These are phyloP conservation scores for Lepiota brunneoincarnata DNA, from an alignment of 768 basidiomycete species.

Conservation along the genomic window DNA sequence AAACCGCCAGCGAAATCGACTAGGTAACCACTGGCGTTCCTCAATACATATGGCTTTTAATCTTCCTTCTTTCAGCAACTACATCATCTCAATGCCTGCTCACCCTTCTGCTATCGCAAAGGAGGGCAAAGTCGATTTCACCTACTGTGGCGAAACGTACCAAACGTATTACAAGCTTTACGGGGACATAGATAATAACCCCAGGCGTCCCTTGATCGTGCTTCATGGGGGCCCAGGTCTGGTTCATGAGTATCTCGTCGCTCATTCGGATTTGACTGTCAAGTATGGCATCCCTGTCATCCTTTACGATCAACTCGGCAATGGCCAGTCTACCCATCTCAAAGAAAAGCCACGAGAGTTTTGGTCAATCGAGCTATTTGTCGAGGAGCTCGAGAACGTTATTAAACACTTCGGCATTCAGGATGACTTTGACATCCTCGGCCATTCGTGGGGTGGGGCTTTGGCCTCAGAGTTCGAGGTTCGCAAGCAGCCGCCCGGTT, in stretches of 20 bases:
- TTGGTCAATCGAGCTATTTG: constrained; percentile 50
- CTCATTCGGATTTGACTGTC: constrained; percentile 35
- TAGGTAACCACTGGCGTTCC: too few species aligned
- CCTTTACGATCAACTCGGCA: constrained; percentile 56
- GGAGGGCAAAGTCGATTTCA: constrained; percentile 19
- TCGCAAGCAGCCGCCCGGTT: constrained; percentile 36
- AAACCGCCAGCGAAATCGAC: too few species aligned
- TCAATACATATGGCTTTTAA: too few species aligned
- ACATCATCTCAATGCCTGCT: too few species aligned
- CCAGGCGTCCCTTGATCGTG: constrained; percentile 35
- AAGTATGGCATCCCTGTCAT: constrained; percentile 40
- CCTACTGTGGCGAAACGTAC: constrained; percentile 16
- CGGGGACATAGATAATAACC: constrained; percentile 29
- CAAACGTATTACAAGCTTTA: constrained; percentile 45
- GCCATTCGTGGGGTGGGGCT: constrained; percentile 62
- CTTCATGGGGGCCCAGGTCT: constrained; percentile 53
- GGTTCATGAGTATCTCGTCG: constrained; percentile 40
- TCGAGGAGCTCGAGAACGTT: constrained; percentile 52
- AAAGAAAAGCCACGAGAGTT: constrained; percentile 42
- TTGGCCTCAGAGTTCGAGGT: constrained; percentile 40
- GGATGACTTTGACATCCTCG: constrained; percentile 41
- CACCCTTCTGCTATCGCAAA: not conserved
- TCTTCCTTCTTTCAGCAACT: too few species aligned
- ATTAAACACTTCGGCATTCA: constrained; percentile 38
- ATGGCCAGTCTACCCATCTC: constrained; percentile 49